phyloP scores from a whole-genome alignment of 768 basidiomycete genomes.

The Panaeolus papilionaceus region DNA sequence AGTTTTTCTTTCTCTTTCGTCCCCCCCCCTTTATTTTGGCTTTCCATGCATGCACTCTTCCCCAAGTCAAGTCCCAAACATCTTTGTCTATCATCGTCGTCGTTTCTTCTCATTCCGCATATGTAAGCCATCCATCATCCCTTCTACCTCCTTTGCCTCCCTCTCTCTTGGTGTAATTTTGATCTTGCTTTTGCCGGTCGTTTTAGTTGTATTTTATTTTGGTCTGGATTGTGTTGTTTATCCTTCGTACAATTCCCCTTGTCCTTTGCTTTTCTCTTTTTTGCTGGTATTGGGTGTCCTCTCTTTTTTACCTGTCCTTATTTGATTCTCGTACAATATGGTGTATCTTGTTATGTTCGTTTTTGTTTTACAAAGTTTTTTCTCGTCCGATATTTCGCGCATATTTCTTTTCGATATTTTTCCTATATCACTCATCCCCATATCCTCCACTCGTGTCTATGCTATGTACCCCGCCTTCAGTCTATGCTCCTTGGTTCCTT shows the following conservation, averaged over 20 bases:
- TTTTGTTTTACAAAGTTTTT: neutral
- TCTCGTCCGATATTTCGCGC: neutral
- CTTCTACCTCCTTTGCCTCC: neutral
- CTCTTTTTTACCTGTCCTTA: neutral
- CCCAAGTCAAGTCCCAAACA: neutral
- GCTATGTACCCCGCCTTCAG: neutral
- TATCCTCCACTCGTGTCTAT: neutral
- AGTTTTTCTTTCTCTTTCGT: conserved; percentile 16
- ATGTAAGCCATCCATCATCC: conserved; percentile 5
- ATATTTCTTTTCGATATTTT: neutral
- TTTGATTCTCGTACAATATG: neutral
- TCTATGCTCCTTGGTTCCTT: neutral
- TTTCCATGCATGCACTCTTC: neutral
- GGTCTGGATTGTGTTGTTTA: conserved; percentile 1
- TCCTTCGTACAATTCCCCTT: neutral
- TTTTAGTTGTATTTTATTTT: conserved; percentile 13
- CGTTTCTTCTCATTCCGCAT: conserved; percentile 11
- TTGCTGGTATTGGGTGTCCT: neutral
- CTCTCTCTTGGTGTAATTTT: conserved; percentile 16
- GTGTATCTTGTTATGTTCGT: neutral
- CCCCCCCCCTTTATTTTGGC: conserved; percentile 1
- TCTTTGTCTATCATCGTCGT: conserved; percentile 12
- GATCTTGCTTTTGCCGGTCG: conserved; percentile 17
- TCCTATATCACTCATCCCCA: too few species aligned
- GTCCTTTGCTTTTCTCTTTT: neutral